phyloP scores from a whole-genome alignment of 768 basidiomycete species.

The Mycena filopes region DNA sequence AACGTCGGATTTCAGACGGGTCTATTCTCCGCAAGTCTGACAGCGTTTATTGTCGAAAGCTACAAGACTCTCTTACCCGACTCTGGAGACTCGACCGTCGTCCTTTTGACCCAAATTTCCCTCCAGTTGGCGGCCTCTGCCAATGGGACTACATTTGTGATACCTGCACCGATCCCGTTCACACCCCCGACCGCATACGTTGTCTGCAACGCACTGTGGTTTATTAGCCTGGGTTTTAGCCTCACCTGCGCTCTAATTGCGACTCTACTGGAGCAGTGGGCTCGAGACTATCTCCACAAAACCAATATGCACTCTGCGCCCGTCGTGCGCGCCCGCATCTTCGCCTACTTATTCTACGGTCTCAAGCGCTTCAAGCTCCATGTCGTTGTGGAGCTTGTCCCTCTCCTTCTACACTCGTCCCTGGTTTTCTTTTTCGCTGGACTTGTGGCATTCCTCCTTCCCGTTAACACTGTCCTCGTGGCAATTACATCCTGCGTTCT shows the following conservation, averaged over 20 bases:
- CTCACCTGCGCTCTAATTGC: too few relatives aligned
- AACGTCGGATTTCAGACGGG: not conserved
- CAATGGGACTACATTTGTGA: not conserved
- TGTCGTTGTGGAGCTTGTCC: slow-evolving; percentile 2
- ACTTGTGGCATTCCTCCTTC: not conserved
- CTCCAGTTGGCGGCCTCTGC: not conserved
- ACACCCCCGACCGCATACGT: not conserved
- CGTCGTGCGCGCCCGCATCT: not conserved
- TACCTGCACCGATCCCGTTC: not conserved
- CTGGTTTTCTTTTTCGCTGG: not conserved
- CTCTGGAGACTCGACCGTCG: not conserved
- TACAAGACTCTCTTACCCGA: slow-evolving; percentile 8
- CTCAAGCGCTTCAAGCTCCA: slow-evolving; percentile 6
- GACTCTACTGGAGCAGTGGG: not conserved
- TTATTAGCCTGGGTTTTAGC: too few relatives aligned
- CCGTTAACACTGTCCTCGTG: not conserved
- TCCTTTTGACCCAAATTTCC: not conserved
- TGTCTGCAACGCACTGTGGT: slow-evolving; percentile 5
- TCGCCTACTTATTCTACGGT: slow-evolving; percentile 4
- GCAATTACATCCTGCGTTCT: not conserved
- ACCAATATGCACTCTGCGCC: not conserved
- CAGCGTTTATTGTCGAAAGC: slow-evolving; percentile 16
- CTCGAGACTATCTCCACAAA: not conserved
- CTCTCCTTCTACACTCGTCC: slow-evolving; percentile 1
- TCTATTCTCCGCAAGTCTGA: slow-evolving; percentile 15